phyloP scores from a whole-genome alignment of 2,329 filamentous ascomycete species.

The Proliferodiscus dingleyae region DNA sequence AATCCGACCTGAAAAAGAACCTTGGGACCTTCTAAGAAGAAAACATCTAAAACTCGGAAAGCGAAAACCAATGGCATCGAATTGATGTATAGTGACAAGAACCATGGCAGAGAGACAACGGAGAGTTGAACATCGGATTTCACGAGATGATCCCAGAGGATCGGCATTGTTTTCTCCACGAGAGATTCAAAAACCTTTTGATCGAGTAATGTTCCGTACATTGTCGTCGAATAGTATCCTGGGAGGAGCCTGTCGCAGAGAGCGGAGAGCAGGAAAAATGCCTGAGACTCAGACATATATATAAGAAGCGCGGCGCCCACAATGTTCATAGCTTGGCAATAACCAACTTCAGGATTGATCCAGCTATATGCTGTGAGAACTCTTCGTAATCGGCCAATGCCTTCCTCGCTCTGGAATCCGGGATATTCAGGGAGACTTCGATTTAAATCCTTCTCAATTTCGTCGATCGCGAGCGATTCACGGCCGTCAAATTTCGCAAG shows the following conservation, averaged over 20 bases:
- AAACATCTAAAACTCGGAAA: slow-evolving; percentile 93
- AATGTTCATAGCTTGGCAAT: slow-evolving; percentile 99
- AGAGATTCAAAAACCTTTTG: slow-evolving; percentile 96
- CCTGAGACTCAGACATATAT: slow-evolving; percentile 95
- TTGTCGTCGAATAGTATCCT: slow-evolving; percentile 97
- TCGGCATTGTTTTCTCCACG: slow-evolving; percentile 98
- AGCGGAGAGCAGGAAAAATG: slow-evolving; percentile 87
- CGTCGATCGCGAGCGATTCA: slow-evolving; percentile 92
- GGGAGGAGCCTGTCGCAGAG: slow-evolving; percentile 90
- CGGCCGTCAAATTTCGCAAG: slow-evolving; percentile 76
- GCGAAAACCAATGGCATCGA: slow-evolving; percentile 98
- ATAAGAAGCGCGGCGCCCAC: slow-evolving; percentile 96
- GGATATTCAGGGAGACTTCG: slow-evolving; percentile 95
- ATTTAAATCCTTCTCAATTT: slow-evolving; percentile 98
- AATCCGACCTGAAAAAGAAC: slow-evolving; percentile 95
- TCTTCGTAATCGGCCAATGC: slow-evolving; percentile 80
- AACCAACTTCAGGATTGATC: slow-evolving; percentile 92
- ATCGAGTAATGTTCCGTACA: slow-evolving; percentile 96
- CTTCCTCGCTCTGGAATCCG: slow-evolving; percentile 93
- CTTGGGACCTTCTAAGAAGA: slow-evolving; percentile 96
- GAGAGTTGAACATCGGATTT: slow-evolving; percentile 96
- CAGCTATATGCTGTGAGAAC: slow-evolving; percentile 97
- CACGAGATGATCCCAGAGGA: slow-evolving; percentile 96
- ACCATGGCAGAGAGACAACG: slow-evolving; percentile 96
- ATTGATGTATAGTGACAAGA: slow-evolving; percentile 96